These are phyloP conservation scores for Obba rivulosa DNA, from an alignment of 768 basidiomycete genomes.

Conservation along the genomic window DNA sequence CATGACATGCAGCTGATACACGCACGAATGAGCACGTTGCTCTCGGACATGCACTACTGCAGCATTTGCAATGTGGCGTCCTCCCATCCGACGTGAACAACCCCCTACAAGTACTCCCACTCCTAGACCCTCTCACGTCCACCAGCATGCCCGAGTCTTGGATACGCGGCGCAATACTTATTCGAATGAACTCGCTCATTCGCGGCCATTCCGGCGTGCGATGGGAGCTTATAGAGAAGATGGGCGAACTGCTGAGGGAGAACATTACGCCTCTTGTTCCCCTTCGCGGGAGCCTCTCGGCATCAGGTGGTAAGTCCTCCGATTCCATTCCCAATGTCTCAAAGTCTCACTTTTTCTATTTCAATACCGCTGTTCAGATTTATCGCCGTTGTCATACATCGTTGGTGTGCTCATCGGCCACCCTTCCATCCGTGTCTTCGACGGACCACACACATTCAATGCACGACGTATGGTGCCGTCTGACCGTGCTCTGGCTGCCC, in stretches of 20 bases:
- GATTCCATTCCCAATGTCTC: slow-evolving; percentile 1
- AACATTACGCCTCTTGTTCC: slow-evolving; percentile 85
- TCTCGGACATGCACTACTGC: slow-evolving; percentile 72
- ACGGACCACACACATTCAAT: slow-evolving; percentile 43
- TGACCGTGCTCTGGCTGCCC: slow-evolving; percentile 49
- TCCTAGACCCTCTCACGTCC: slow-evolving; percentile 60
- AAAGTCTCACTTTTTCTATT: not conserved
- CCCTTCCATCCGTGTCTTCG: slow-evolving; percentile 70
- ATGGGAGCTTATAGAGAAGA: slow-evolving; percentile 73
- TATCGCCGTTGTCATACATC: slow-evolving; percentile 75
- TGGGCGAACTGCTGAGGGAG: slow-evolving; percentile 62
- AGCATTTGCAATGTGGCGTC: slow-evolving; percentile 76
- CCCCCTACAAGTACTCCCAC: slow-evolving; percentile 53
- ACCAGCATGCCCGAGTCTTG: slow-evolving; percentile 80
- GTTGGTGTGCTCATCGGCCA: slow-evolving; percentile 78
- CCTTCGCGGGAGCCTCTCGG: slow-evolving; percentile 78
- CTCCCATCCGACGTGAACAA: slow-evolving; percentile 51
- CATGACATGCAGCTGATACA: slow-evolving; percentile 55
- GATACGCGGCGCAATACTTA: slow-evolving; percentile 81
- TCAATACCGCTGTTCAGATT: slow-evolving; percentile 35
- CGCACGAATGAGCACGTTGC: slow-evolving; percentile 68
- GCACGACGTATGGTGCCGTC: slow-evolving; percentile 49
- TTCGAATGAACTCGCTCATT: slow-evolving; percentile 85
- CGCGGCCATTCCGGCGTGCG: slow-evolving; percentile 86
- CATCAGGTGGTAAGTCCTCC: slow-evolving; percentile 60